Conservation (phyloP, 306 rosid genomes). For the Vigna angularis region DNA sequence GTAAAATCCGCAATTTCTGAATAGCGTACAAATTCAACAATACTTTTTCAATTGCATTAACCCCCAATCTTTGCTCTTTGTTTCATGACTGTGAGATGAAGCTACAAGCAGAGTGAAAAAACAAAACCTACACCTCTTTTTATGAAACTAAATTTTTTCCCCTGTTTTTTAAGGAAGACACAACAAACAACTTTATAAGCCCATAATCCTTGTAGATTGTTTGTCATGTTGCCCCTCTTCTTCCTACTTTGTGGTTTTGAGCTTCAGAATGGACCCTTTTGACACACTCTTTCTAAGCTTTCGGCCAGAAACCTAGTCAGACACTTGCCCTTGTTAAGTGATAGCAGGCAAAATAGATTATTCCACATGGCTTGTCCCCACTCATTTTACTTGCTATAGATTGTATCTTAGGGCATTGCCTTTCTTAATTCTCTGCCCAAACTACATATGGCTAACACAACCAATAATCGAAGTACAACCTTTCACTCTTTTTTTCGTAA, state of each 20-base stretch:
- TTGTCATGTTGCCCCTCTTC: background rate
- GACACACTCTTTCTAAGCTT: constrained; percentile 47
- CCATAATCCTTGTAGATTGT: background rate
- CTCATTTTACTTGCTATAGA: background rate
- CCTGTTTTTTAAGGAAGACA: background rate
- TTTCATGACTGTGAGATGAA: background rate
- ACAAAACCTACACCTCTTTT: background rate
- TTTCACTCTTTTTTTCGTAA: no score
- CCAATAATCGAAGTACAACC: background rate
- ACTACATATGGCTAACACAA: background rate
- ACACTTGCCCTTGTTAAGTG: constrained; percentile 54
- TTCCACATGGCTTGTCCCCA: constrained; percentile 74
- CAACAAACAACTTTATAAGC: constrained; percentile 13
- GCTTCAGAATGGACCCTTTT: constrained; percentile 12
- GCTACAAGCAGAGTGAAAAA: background rate
- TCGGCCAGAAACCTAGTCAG: constrained; percentile 62
- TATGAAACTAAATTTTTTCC: background rate
- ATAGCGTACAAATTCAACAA: background rate
- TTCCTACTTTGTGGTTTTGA: background rate
- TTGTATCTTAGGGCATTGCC: background rate
- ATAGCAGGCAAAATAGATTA: constrained; percentile 35
- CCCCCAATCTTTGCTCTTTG: background rate
- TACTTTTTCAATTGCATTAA: background rate
- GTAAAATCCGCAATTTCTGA: background rate
- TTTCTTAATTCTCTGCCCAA: constrained; percentile 4